phyloP scores from a whole-genome alignment of 2,329 filamentous ascomycete genomes.

The Leptographium radiaticola region DNA sequence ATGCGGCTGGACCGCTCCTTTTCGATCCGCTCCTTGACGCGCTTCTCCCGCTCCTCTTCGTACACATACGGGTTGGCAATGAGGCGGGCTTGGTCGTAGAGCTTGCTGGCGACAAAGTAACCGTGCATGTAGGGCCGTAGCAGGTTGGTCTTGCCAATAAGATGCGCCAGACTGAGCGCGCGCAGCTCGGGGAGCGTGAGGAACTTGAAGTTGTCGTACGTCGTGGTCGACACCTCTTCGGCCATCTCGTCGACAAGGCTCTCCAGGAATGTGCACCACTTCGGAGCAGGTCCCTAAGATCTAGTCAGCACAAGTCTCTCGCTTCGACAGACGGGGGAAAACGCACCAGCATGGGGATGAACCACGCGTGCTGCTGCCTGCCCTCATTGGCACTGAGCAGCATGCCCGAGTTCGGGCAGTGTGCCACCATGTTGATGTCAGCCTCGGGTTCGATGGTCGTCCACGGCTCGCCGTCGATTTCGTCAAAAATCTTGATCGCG shows the following conservation, averaged over 20 bases:
- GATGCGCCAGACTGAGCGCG: constrained; percentile 71
- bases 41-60: constrained; percentile 84
- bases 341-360: constrained; percentile 13
- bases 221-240: constrained; percentile 62
- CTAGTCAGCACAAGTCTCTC: background rate
- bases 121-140: constrained; percentile 97
- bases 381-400: constrained; percentile 94
- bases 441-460: constrained; percentile 91
- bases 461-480: constrained; percentile 72
- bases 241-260: constrained; percentile 99
- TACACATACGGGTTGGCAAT: constrained; percentile 90
- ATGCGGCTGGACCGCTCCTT: constrained; percentile 95
- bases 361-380: constrained; percentile 73
- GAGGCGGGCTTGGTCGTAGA: constrained; percentile 88
- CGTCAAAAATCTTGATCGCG: constrained; percentile 96
- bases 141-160: constrained; percentile 81
- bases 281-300: constrained; percentile 62
- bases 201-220: constrained; percentile 99
- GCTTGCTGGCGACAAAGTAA: constrained; percentile 88
- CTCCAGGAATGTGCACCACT: constrained; percentile 94
- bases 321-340: background rate
- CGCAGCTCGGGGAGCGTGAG: constrained; percentile 77
- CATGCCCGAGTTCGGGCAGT: constrained; percentile 89
- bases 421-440: constrained; percentile 87
- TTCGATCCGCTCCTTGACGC: constrained; percentile 87